Evolutionary conservation across 345 rosid species (phyloP), one percentile per base, ranked within the genome.

Genomic region (Ceriops tagal): DNA sequence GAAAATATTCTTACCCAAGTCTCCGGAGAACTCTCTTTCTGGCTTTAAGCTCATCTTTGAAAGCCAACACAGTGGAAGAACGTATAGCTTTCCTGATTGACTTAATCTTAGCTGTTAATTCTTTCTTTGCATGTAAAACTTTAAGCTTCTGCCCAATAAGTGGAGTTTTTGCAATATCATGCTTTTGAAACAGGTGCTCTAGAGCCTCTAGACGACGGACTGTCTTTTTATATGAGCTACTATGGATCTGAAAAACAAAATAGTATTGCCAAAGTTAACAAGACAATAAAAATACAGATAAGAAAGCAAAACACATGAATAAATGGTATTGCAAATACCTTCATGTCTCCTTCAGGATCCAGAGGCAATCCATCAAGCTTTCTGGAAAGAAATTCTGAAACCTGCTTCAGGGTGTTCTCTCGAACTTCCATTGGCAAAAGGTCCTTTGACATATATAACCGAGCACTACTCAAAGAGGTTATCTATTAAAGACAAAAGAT

Each of bases 1-100:
- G 58, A 58, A 72, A 43, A 11, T 22, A n/a, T 61, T 24, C 49
- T 76, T 87, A 93, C 97, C 99, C 96, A 37, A 95, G 92, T 76
- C 96, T 88, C 65, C 99, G 89, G 15, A 95, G 90, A 80, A 90
- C 98, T 68, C 99, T 85, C 73, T 88, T 95, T 80, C 97, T 87
- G 52, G 98, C 96, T 81, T 90, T 95, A 26, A 95, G 98, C 76
- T 95, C 99, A 75, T 92, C 99, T 80, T 95, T 95, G 76, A 95
- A 95, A 26, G 96, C 99, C 84, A 95, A 82, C 22, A 83, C 76
- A 35, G 93, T 79, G 71, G 96, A 90, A 70, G 88, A 86, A 58
- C 92, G 88, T 82, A 86, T 84, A 31, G 82, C 71, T 77, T 82
- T 95, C 84, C 81, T 95, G 71, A 90, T 83, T 63, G 89, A 84